These are phyloP conservation scores for Plantago elongata DNA, from an alignment of 257 asterid genomes.

Conservation along the genomic window DNA sequence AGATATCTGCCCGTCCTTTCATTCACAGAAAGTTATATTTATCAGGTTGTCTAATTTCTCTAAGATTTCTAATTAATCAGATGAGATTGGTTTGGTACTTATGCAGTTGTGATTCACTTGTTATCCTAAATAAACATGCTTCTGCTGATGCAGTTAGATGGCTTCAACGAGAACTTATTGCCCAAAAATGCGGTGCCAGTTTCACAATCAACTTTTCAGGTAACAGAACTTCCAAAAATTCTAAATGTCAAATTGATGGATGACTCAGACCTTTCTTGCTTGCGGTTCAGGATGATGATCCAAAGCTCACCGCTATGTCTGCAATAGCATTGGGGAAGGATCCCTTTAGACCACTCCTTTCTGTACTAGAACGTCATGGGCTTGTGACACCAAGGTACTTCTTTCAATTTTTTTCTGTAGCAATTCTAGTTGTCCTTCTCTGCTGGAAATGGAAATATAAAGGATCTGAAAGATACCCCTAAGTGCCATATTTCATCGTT, in stretches of 20 bases:
- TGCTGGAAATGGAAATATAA: slow-evolving; percentile 5
- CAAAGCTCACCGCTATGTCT: slow-evolving; percentile 24
- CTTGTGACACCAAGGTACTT: slow-evolving; percentile 69
- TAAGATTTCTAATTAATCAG: neutral
- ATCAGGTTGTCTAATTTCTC: slow-evolving; percentile 60
- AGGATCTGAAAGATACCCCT: slow-evolving; percentile 9
- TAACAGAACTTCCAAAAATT: slow-evolving; percentile 12
- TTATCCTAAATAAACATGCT: slow-evolving; percentile 20
- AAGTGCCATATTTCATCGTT: neutral
- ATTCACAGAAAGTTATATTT: slow-evolving; percentile 83
- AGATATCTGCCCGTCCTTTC: slow-evolving; percentile 81
- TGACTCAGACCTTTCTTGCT: slow-evolving; percentile 17
- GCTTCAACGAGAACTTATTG: slow-evolving; percentile 64
- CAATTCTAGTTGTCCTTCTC: neutral
- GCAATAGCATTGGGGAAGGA: slow-evolving; percentile 34
- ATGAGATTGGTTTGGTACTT: slow-evolving; percentile 6
- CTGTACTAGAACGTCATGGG: slow-evolving; percentile 47
- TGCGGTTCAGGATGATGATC: slow-evolving; percentile 37
- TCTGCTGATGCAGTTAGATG: slow-evolving; percentile 66
- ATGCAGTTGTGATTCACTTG: neutral
- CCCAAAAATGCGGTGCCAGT: slow-evolving; percentile 29
- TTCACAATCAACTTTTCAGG: slow-evolving; percentile 28
- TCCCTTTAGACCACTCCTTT: slow-evolving; percentile 66
- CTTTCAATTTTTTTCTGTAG: neutral
- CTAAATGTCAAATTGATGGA: slow-evolving; percentile 5